Percentiles rank a stretch among this genome's conserved stretches.
Evolutionary conservation across 352 stramenopile species (phyloP).

Genomic region (Pythium chondricola): DNA sequence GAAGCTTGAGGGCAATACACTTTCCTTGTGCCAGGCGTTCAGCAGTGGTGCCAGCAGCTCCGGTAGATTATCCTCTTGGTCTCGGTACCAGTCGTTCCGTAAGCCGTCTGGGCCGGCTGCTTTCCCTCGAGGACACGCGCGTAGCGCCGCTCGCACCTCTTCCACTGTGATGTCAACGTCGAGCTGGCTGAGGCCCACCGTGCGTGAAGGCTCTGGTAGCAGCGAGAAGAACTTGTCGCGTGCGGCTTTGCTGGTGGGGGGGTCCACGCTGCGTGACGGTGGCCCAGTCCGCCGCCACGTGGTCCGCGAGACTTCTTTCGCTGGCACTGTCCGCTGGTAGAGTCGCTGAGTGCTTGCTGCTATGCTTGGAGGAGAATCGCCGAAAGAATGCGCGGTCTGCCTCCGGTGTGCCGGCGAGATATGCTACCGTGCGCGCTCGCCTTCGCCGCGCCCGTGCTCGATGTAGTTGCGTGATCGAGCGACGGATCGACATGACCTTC

Average conservation of each 20-base stretch:
- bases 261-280: constrained; percentile 3
- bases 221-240: background rate
- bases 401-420: background rate
- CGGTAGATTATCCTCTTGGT: too few relatives aligned
- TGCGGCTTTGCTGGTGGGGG: too few relatives aligned
- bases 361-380: background rate
- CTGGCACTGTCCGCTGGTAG: background rate
- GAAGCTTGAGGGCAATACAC: too few relatives aligned
- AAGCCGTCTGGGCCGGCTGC: constrained; percentile 2
- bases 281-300: background rate
- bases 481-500: background rate
- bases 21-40: too few relatives aligned
- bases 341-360: background rate
- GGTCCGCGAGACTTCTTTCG: too few relatives aligned
- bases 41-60: too few relatives aligned
- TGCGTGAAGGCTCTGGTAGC: background rate
- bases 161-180: constrained; percentile 6
- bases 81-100: constrained; percentile 12
- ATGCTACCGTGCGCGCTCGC: background rate
- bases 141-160: background rate
- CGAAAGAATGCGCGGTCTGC: constrained; percentile 3
- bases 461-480: background rate
- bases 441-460: background rate
- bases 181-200: background rate
- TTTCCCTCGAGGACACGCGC: background rate